Conservation (phyloP, 108 stramenopile genomes). For the Conticribra guillardii region DNA sequence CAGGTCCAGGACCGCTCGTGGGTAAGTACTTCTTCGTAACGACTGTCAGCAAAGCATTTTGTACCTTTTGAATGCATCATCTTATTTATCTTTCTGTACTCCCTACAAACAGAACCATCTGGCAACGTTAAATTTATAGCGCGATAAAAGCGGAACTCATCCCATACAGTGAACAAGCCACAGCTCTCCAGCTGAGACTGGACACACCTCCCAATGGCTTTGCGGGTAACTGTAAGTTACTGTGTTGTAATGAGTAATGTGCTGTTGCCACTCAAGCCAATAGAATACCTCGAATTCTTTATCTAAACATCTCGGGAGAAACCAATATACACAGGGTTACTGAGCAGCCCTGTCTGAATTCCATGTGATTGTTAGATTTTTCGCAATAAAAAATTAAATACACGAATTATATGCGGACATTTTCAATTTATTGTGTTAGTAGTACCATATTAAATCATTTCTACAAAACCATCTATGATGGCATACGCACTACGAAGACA, state of each 20-base stretch:
- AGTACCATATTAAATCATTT: too few species aligned
- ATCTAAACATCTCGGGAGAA: neutral
- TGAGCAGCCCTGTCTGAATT: too few species aligned
- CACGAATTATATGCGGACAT: too few species aligned
- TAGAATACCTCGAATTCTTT: slow-evolving; percentile 1
- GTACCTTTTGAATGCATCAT: neutral
- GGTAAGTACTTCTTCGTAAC: slow-evolving; percentile 33
- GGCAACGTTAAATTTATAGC: slow-evolving; percentile 10
- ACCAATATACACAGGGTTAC: neutral
- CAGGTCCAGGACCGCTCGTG: slow-evolving; percentile 68
- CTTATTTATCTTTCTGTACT: too few species aligned
- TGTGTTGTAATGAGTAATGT: neutral
- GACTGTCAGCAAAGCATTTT: neutral
- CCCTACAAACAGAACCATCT: slow-evolving; percentile 15
- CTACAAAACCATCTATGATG: too few species aligned
- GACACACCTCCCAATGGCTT: neutral
- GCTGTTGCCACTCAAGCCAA: slow-evolving; percentile 1
- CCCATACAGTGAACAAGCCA: neutral
- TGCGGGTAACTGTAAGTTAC: neutral
- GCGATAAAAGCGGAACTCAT: neutral
- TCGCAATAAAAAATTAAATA: too few species aligned
- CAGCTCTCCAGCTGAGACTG: neutral
- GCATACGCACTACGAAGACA: too few species aligned
- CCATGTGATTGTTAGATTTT: too few species aligned
- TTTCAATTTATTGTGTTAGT: too few species aligned